These are phyloP conservation scores for Lophium mytilinum DNA, from an alignment of 495 filamentous ascomycete species.

Conservation along the genomic window DNA sequence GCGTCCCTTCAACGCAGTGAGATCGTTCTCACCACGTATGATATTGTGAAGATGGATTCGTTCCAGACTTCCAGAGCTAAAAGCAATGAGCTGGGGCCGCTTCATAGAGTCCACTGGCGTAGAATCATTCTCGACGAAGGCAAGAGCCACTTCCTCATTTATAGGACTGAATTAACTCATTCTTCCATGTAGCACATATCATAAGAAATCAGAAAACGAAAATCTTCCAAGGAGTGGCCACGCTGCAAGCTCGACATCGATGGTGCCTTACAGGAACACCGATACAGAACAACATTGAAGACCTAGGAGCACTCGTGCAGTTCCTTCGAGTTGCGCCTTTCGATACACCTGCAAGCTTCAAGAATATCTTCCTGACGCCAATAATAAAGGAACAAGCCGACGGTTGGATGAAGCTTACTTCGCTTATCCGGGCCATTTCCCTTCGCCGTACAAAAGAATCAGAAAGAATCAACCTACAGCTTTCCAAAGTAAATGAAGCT, in stretches of 20 bases:
- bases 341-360: not conserved
- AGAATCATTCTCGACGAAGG: slow-evolving; percentile 15
- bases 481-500: too few species aligned
- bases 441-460: too few species aligned
- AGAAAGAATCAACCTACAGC: too few species aligned
- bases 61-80: not conserved
- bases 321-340: slow-evolving; percentile 13
- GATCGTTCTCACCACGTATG: not conserved
- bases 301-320: slow-evolving; percentile 14
- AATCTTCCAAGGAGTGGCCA: slow-evolving; percentile 3
- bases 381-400: too few species aligned
- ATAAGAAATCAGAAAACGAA: slow-evolving; percentile 11
- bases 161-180: not conserved
- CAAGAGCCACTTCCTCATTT: not conserved
- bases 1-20: too few species aligned
- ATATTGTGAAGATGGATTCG: too few species aligned
- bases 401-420: too few species aligned
- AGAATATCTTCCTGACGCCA: not conserved
- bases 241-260: slow-evolving; percentile 6
- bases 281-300: slow-evolving; percentile 21
- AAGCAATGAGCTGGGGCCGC: too few species aligned
- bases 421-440: too few species aligned
- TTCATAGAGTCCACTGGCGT: slow-evolving; percentile 5
- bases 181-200: slow-evolving; percentile 11
- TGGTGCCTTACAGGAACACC: slow-evolving; percentile 24